These are phyloP conservation scores for Penicillium waksmanii DNA, from an alignment of 495 filamentous ascomycete genomes.

Conservation along the genomic window DNA sequence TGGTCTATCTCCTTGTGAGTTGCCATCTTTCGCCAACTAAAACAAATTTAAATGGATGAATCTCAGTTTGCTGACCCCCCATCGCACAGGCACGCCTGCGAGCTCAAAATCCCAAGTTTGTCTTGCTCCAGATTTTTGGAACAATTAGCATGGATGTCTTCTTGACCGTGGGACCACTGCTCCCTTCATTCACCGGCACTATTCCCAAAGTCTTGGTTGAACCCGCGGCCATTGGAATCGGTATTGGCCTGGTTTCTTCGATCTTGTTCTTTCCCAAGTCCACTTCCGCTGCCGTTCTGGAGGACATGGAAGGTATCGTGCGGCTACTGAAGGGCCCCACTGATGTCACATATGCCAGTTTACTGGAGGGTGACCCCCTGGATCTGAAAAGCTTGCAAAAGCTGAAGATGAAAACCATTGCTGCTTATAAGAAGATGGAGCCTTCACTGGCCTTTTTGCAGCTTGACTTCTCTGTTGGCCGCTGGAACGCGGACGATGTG, in stretches of 20 bases:
- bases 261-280: constrained; percentile 47
- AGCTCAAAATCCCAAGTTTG: constrained; percentile 43
- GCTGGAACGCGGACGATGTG: constrained; percentile 36
- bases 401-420: constrained; percentile 26
- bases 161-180: constrained; percentile 36
- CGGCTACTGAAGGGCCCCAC: constrained; percentile 35
- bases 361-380: constrained; percentile 20
- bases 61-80: not conserved
- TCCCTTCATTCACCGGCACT: constrained; percentile 44
- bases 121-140: constrained; percentile 38
- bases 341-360: constrained; percentile 25
- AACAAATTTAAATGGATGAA: not conserved
- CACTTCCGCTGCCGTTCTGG: constrained; percentile 40
- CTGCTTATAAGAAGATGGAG: constrained; percentile 25
- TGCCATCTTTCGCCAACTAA: not conserved
- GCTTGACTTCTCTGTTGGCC: constrained; percentile 35
- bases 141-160: constrained; percentile 45
- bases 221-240: constrained; percentile 42
- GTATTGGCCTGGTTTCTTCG: constrained; percentile 39
- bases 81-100: constrained; percentile 38
- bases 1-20: constrained; percentile 43
- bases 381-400: constrained; percentile 18
- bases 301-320: constrained; percentile 37
- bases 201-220: constrained; percentile 40
- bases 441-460: constrained; percentile 32